phyloP scores from a whole-genome alignment of 2,329 filamentous ascomycete species.

The Fusarium algeriense region DNA sequence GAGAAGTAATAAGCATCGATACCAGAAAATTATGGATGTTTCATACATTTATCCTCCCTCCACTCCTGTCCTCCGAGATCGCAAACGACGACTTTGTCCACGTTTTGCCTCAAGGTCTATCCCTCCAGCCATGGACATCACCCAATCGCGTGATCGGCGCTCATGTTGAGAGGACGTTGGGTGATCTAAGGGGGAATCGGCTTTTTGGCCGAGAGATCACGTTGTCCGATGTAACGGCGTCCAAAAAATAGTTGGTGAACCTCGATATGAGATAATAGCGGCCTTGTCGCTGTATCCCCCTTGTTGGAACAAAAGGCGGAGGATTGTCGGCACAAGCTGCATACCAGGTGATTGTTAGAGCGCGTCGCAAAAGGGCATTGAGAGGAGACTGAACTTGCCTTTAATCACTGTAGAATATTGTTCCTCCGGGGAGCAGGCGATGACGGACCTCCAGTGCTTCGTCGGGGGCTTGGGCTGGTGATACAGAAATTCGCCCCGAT shows the following conservation, averaged over 20 bases:
- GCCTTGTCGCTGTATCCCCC: not conserved
- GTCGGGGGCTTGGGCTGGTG: not conserved
- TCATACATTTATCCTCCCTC: too few relatives aligned
- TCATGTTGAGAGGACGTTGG: too few relatives aligned
- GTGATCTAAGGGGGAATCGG: too few relatives aligned
- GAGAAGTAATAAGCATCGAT: too few relatives aligned
- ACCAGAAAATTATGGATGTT: too few relatives aligned
- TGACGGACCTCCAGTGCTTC: not conserved
- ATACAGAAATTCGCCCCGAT: not conserved
- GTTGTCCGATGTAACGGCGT: too few relatives aligned
- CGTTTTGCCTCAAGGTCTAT: too few relatives aligned
- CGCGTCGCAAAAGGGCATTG: too few relatives aligned
- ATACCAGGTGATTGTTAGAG: not conserved
- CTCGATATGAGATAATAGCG: not conserved
- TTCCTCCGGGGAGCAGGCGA: too few relatives aligned
- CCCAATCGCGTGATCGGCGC: not conserved
- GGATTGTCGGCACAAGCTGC: not conserved
- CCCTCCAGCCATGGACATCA: not conserved
- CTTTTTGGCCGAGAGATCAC: too few relatives aligned
- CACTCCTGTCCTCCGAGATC: too few relatives aligned
- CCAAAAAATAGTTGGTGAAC: not conserved
- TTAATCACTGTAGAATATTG: not conserved
- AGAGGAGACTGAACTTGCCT: not conserved
- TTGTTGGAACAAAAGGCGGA: not conserved
- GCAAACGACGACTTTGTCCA: too few relatives aligned